Percentiles rank a stretch among this genome's conserved stretches.
Conservation (phyloP, 805 yeast genomes). For the Lachancea sp. region DNA sequence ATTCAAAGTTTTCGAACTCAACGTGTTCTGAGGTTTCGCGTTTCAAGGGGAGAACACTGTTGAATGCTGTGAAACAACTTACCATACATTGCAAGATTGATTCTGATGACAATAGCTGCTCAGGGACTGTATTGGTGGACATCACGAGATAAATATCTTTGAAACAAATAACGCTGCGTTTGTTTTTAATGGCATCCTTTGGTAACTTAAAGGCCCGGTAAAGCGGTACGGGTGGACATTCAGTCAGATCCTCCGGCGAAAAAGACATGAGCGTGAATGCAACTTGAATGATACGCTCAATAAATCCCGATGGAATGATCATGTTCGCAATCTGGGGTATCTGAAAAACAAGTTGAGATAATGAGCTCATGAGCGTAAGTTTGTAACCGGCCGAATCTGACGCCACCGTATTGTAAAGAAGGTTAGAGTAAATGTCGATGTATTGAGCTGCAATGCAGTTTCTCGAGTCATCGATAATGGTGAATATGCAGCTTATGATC, state of each 20-base stretch:
- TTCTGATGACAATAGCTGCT: slow-evolving; percentile 27
- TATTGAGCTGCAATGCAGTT: slow-evolving; percentile 55
- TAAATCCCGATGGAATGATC: slow-evolving; percentile 24
- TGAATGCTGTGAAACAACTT: slow-evolving; percentile 26
- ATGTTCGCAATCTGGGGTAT: slow-evolving; percentile 27
- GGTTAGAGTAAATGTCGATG: slow-evolving; percentile 71
- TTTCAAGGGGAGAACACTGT: slow-evolving; percentile 51
- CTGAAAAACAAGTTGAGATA: slow-evolving; percentile 30
- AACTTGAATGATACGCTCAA: slow-evolving; percentile 26
- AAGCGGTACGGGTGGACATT: slow-evolving; percentile 23
- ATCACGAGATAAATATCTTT: slow-evolving; percentile 64
- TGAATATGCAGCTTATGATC: slow-evolving; percentile 20
- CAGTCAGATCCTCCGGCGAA: slow-evolving; percentile 21
- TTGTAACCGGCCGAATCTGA: slow-evolving; percentile 22
- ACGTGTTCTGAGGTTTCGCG: slow-evolving; percentile 78
- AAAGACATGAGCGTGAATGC: slow-evolving; percentile 29
- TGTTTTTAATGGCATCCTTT: slow-evolving; percentile 24
- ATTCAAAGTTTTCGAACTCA: slow-evolving; percentile 84
- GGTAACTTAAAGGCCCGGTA: slow-evolving; percentile 25
- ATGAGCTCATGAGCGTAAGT: slow-evolving; percentile 22
- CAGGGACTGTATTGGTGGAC: slow-evolving; percentile 56
- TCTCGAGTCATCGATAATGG: slow-evolving; percentile 42
- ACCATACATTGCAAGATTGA: slow-evolving; percentile 17
- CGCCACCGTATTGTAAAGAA: slow-evolving; percentile 25
- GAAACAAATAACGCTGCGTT: slow-evolving; percentile 27